Percentiles rank a stretch among this genome's conserved stretches.
These are phyloP conservation scores for Chaetomiaceae sp. DNA, from an alignment of 2,329 filamentous ascomycete genomes.

Conservation along the genomic window DNA sequence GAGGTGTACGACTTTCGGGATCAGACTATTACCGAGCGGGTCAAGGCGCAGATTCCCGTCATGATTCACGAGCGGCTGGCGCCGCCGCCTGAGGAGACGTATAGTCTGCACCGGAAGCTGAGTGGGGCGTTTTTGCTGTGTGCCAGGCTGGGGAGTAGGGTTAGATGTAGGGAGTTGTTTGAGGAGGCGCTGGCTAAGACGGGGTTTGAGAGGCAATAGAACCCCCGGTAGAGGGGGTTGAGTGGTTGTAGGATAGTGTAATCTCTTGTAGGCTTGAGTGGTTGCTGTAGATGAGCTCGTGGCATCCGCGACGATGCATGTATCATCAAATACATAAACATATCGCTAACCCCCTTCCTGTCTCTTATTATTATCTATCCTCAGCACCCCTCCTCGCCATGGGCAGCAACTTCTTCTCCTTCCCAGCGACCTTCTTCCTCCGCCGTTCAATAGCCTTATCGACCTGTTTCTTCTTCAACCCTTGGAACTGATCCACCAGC, in stretches of 20 bases:
- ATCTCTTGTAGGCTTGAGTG: not conserved
- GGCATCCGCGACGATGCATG: not conserved
- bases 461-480: slow-evolving; percentile 80
- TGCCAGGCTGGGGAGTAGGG: slow-evolving; percentile 76
- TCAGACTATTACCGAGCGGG: slow-evolving; percentile 94
- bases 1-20: slow-evolving; percentile 86
- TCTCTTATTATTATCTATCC: slow-evolving; percentile 29
- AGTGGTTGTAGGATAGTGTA: slow-evolving; percentile 6
- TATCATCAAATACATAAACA: not conserved
- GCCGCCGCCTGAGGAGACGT: slow-evolving; percentile 95
- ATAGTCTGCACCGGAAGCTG: slow-evolving; percentile 89
- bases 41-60: slow-evolving; percentile 80
- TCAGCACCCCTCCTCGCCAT: slow-evolving; percentile 43
- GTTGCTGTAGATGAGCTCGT: not conserved
- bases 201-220: slow-evolving; percentile 19
- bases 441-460: slow-evolving; percentile 80
- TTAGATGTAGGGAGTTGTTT: slow-evolving; percentile 79
- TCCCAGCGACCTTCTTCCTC: slow-evolving; percentile 81
- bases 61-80: slow-evolving; percentile 88
- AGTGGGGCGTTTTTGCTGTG: slow-evolving; percentile 94
- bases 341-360: not conserved
- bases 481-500: slow-evolving; percentile 71
- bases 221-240: not conserved
- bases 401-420: slow-evolving; percentile 77
- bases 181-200: slow-evolving; percentile 46